Conservation (phyloP, 2,329 filamentous ascomycete species). For the Chaetothyriales sp. region DNA sequence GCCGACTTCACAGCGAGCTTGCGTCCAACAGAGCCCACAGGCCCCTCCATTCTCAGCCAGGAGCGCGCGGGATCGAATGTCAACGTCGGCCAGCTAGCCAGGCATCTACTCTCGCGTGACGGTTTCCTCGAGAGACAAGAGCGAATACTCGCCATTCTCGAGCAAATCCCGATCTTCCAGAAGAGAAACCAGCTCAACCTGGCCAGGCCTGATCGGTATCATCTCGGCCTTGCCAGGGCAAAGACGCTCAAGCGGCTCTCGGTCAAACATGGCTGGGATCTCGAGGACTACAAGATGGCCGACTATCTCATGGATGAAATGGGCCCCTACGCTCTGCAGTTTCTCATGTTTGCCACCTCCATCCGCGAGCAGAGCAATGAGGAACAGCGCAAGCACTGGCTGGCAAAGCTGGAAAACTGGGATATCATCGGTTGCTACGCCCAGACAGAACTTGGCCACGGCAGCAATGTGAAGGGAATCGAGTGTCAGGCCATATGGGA, state of each 20-base stretch:
- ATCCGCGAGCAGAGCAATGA: slow-evolving; percentile 34
- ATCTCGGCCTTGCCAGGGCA: slow-evolving; percentile 36
- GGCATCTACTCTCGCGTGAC: slow-evolving; percentile 32
- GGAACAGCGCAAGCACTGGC: slow-evolving; percentile 33
- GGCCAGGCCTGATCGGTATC: slow-evolving; percentile 36
- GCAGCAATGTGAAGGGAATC: slow-evolving; percentile 36
- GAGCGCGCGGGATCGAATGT: slow-evolving; percentile 33
- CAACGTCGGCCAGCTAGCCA: slow-evolving; percentile 28
- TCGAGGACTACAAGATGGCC: slow-evolving; percentile 36
- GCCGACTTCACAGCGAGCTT: slow-evolving; percentile 34
- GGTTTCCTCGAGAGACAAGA: slow-evolving; percentile 34
- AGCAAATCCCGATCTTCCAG: slow-evolving; percentile 31
- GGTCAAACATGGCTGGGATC: slow-evolving; percentile 31
- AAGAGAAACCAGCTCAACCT: slow-evolving; percentile 37
- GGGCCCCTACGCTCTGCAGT: slow-evolving; percentile 35
- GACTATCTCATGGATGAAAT: slow-evolving; percentile 39
- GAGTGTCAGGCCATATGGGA: slow-evolving; percentile 35
- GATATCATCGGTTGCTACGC: slow-evolving; percentile 37
- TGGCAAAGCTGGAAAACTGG: slow-evolving; percentile 33
- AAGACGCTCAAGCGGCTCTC: slow-evolving; percentile 34
- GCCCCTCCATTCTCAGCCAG: slow-evolving; percentile 29
- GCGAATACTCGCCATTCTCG: slow-evolving; percentile 29
- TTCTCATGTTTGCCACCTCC: slow-evolving; percentile 36
- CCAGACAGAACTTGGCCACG: slow-evolving; percentile 38
- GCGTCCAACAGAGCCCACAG: slow-evolving; percentile 30